These are phyloP conservation scores for Aspergillus chevalieri DNA, from an alignment of 2,329 filamentous ascomycete genomes.

Conservation along the genomic window DNA sequence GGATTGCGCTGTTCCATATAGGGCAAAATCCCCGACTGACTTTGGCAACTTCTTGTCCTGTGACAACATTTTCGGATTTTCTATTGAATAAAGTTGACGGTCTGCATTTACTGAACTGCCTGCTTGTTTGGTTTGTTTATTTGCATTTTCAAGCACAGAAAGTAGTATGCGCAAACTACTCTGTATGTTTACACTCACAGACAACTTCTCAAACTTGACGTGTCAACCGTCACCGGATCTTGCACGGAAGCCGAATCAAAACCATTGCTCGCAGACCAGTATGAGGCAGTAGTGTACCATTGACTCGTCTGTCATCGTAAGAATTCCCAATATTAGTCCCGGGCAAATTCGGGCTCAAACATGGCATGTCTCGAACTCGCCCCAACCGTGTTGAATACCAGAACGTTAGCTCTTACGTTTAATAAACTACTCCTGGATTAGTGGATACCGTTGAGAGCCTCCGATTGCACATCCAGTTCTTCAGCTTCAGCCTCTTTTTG, in stretches of 20 bases:
- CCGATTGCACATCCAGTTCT: neutral
- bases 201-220: neutral
- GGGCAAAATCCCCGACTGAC: conserved; percentile 16
- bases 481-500: neutral
- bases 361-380: neutral
- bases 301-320: no score
- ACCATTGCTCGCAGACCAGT: neutral
- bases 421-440: neutral
- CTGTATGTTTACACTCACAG: neutral
- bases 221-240: neutral
- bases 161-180: neutral
- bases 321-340: neutral
- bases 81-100: no score
- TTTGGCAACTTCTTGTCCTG: conserved; percentile 6
- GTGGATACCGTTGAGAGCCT: neutral
- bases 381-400: no score
- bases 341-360: neutral
- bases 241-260: neutral
- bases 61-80: no score
- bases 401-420: no score
- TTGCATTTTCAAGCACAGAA: no score
- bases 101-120: no score
- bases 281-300: no score
- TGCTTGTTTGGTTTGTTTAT: no score
- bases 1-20: conserved; percentile 15